Percentiles rank a stretch among this genome's conserved stretches.
Evolutionary conservation across 768 basidiomycete species (phyloP).

Genomic region (Epithele typhae): DNA sequence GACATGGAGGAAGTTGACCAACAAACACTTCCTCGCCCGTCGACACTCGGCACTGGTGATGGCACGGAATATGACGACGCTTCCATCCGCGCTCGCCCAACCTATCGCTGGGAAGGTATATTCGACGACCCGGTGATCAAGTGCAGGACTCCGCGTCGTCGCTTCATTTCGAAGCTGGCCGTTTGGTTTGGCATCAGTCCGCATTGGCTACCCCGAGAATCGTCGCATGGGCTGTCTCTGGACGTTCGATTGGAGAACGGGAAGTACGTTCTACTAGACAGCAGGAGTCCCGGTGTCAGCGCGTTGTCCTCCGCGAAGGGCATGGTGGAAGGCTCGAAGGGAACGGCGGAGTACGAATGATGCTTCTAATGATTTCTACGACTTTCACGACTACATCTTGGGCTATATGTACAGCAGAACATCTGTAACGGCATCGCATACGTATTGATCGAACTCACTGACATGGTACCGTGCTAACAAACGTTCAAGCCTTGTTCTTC

Average conservation of each 20-base stretch:
- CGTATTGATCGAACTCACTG: too few relatives aligned
- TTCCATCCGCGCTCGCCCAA: constrained; percentile 54
- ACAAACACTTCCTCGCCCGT: constrained; percentile 43
- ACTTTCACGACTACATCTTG: too few relatives aligned
- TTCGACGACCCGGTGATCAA: constrained; percentile 47
- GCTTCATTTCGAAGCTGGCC: constrained; percentile 48
- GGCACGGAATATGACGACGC: constrained; percentile 69
- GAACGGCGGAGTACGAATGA: neutral
- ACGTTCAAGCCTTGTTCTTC: too few relatives aligned
- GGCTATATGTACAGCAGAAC: neutral
- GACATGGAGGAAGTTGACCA: constrained; percentile 64
- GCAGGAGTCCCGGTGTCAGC: too few relatives aligned
- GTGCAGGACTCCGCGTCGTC: constrained; percentile 31
- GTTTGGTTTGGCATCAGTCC: constrained; percentile 71
- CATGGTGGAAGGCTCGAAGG: too few relatives aligned
- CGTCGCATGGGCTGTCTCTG: constrained; percentile 54
- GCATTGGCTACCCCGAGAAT: constrained; percentile 47
- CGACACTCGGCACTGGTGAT: constrained; percentile 61
- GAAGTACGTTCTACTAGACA: constrained; percentile 46
- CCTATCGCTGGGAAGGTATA: constrained; percentile 69
- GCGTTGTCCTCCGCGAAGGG: too few relatives aligned
- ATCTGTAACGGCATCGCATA: too few relatives aligned
- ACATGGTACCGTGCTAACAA: too few relatives aligned
- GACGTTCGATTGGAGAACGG: constrained; percentile 57
- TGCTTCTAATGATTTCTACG: too few relatives aligned